A percentile compares a stretch with the other conserved stretches of the same genome.
phyloP scores from a whole-genome alignment of 495 filamentous ascomycete genomes.

The Darksidea phi region DNA sequence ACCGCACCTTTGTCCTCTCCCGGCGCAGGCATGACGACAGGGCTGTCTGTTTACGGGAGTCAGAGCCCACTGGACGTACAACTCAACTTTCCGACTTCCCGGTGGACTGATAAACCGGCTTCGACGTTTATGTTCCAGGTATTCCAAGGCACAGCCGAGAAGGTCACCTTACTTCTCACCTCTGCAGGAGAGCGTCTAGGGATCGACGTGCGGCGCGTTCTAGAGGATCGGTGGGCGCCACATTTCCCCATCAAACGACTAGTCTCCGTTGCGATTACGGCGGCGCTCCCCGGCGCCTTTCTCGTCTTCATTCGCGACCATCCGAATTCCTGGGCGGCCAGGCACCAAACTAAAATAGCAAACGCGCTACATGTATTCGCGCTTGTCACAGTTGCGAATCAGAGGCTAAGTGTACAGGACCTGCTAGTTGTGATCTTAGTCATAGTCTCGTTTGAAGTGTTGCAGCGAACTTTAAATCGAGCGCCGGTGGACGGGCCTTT shows the following conservation, averaged over 20 bases:
- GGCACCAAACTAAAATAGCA: slow-evolving; percentile 10
- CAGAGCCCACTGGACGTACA: slow-evolving; percentile 6
- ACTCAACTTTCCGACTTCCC: slow-evolving; percentile 5
- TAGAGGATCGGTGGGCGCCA: slow-evolving; percentile 12
- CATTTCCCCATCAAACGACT: slow-evolving; percentile 5
- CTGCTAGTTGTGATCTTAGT: slow-evolving; percentile 15
- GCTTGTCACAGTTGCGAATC: slow-evolving; percentile 15
- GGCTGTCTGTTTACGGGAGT: slow-evolving; percentile 6
- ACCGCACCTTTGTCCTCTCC: slow-evolving; percentile 2
- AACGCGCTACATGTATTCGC: slow-evolving; percentile 20
- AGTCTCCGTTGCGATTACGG: slow-evolving; percentile 9
- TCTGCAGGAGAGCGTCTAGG: neutral
- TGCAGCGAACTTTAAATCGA: neutral
- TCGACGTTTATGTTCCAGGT: slow-evolving; percentile 3
- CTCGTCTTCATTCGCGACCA: slow-evolving; percentile 11
- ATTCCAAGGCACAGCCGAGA: neutral
- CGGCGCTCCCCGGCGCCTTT: slow-evolving; percentile 20
- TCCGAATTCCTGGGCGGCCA: slow-evolving; percentile 21
- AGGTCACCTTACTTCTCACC: neutral
- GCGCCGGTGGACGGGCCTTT: neutral
- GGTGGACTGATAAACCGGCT: slow-evolving; percentile 16
- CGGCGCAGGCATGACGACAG: neutral
- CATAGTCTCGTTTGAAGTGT: slow-evolving; percentile 23
- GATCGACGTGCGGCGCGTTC: neutral
- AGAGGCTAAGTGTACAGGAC: slow-evolving; percentile 17